These are phyloP conservation scores for Fraxinus pennsylvanica DNA, from an alignment of 257 asterid species.

Conservation along the genomic window DNA sequence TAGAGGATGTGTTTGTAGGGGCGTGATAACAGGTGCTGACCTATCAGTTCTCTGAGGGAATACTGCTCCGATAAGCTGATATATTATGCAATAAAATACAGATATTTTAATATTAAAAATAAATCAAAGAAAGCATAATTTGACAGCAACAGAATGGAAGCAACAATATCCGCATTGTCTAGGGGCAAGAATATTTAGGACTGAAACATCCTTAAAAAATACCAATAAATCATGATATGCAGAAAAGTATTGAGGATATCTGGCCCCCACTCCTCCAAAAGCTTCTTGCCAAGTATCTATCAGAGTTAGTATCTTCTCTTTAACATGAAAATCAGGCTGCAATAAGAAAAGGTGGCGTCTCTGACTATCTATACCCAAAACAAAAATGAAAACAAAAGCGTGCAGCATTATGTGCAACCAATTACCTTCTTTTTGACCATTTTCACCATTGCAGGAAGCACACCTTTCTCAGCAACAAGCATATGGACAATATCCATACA, in stretches of 20 bases:
- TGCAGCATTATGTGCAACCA: not conserved
- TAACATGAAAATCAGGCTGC: conserved; percentile 98
- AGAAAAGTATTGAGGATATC: conserved; percentile 82
- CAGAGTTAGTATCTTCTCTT: conserved; percentile 92
- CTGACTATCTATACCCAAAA: not conserved
- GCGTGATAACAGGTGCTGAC: conserved; percentile 85
- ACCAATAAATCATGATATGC: conserved; percentile 98
- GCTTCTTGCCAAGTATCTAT: conserved; percentile 99
- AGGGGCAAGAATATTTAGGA: not conserved
- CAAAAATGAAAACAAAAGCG: not conserved
- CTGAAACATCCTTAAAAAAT: conserved; percentile 25
- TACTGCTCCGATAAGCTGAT: conserved; percentile 92
- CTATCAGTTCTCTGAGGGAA: conserved; percentile 94
- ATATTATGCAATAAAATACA: conserved; percentile 30
- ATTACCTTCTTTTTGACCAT: conserved; percentile 37
- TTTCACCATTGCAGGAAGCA: conserved; percentile 54
- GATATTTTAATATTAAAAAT: conserved; percentile 3
- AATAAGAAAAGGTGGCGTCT: conserved; percentile 26
- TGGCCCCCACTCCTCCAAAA: conserved; percentile 92
- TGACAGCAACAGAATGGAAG: conserved; percentile 23
- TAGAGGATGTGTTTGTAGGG: conserved; percentile 85
- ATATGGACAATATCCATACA: conserved; percentile 56
- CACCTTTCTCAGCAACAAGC: conserved; percentile 57
- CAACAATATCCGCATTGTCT: conserved; percentile 8
- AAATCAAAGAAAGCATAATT: conserved; percentile 19